Base-by-base conservation (phyloP, 352 stramenopile genomes). In the Pythium aquatile region DNA sequence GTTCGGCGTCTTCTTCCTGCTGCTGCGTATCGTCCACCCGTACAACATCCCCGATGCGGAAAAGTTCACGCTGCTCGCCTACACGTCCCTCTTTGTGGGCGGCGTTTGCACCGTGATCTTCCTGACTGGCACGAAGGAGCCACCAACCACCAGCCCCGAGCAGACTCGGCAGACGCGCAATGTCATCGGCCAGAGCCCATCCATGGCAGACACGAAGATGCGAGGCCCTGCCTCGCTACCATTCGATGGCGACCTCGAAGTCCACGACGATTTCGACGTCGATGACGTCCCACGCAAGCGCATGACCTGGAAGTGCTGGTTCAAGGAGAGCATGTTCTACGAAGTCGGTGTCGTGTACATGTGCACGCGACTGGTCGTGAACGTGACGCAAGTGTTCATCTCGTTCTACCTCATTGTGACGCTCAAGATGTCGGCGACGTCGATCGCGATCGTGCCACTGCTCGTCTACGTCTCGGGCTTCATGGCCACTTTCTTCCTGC, bases 381-480 rank as follows among this genome's bases (percentile, higher is more conserved):
- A 95, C 65, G 72, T 94, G 29, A 93, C 85, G 17, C 87, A 95
- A 49, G 84, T 94, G 14, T 95, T 91, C 70, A 93, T 95, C 48
- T 91, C 85, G 16, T 95, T 95, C 55, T 93, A 92, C 63, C 65
- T 95, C 39, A 93, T 91, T 37, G 82, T 91, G 67, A 93, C 85
- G 49, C 78, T 95, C 9, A 51, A 93, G n/a, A 93, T 95, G 87
- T 89, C 78, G 24, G 83, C 85, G 2, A 89, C 80, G 28, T 87
- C 83, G 16, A 95, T 94, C 55, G 87, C 87, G 26, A 93, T 93
- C 47, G 83, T 95, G 32, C 87, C 87, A 28, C 59, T 95, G 49
- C 70, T 95, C 5, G 85, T 95, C 17, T 95, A 95, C 70, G 61
- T 95, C 13, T 90, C 83, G 20, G 85, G 85, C 1, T 95, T 95